Conservation (phyloP, 768 basidiomycete genomes). For the Collybia nuda region DNA sequence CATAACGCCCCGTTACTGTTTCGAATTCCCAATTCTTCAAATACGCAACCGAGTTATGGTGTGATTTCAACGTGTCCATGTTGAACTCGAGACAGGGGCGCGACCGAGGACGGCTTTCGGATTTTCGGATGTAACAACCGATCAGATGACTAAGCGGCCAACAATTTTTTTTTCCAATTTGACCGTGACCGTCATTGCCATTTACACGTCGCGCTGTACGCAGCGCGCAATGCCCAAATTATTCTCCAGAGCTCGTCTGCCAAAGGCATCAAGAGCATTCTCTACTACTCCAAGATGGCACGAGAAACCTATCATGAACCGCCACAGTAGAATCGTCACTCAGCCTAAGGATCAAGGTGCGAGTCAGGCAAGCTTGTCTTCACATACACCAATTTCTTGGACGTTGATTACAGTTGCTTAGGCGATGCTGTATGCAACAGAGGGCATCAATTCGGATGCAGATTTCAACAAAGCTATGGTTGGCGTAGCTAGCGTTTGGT, state of each 20-base stretch:
- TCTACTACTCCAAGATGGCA: slow-evolving; percentile 37
- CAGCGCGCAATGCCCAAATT: slow-evolving; percentile 20
- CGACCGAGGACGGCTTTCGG: not conserved
- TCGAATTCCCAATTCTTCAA: no score
- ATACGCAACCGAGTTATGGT: no score
- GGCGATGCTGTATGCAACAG: slow-evolving; percentile 99
- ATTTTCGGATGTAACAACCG: slow-evolving; percentile 13
- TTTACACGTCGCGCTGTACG: not conserved
- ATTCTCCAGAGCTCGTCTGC: slow-evolving; percentile 21
- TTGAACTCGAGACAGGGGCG: no score
- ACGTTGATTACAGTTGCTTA: slow-evolving; percentile 25
- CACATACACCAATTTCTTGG: not conserved
- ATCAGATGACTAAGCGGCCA: slow-evolving; percentile 15
- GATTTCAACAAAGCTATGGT: slow-evolving; percentile 98
- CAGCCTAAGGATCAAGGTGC: slow-evolving; percentile 94
- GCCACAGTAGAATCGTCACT: slow-evolving; percentile 81
- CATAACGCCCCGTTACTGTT: no score
- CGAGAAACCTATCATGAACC: slow-evolving; percentile 51
- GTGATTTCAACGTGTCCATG: no score
- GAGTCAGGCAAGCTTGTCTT: slow-evolving; percentile 62
- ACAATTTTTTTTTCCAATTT: not conserved
- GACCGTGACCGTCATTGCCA: not conserved
- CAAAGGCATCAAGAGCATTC: slow-evolving; percentile 32
- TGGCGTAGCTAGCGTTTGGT: slow-evolving; percentile 97
- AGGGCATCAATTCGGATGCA: slow-evolving; percentile 73